Conservation (phyloP, 1,139 yeast genomes). For the Kluyveromyces sp. region DNA sequence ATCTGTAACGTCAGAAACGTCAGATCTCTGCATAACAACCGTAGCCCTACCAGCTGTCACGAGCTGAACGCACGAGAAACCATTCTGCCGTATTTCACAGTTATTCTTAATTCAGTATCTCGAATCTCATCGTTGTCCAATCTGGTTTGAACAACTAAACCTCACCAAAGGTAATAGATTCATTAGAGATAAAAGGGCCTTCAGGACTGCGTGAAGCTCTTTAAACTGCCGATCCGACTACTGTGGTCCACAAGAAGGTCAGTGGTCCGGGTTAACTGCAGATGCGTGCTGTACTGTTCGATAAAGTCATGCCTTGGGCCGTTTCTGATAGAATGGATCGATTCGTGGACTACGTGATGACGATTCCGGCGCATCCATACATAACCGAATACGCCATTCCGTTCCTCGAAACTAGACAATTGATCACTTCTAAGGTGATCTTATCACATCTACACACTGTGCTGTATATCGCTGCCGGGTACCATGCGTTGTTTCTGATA, state of each 20-base stretch:
- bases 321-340: background rate
- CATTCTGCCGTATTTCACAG: background rate
- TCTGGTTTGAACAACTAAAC: background rate
- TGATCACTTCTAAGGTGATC: constrained; percentile 22
- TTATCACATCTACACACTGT: constrained; percentile 26
- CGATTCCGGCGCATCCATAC: constrained; percentile 1
- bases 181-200: background rate
- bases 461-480: constrained; percentile 25
- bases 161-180: background rate
- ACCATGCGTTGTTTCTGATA: constrained; percentile 25
- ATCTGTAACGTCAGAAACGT: background rate
- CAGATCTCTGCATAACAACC: background rate
- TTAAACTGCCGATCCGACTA: background rate
- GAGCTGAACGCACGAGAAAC: background rate
- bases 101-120: background rate
- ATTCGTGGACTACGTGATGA: constrained; percentile 1
- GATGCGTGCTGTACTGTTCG: background rate
- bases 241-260: background rate
- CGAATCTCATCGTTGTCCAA: background rate
- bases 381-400: constrained; percentile 9
- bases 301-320: background rate
- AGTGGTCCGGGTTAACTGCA: no score
- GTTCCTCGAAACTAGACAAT: constrained; percentile 12
- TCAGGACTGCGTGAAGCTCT: background rate
- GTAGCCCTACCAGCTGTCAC: no score